Evolutionary conservation across 106 monocot genomes (phyloP).

Genomic region (Dactylorhiza incarnata): DNA sequence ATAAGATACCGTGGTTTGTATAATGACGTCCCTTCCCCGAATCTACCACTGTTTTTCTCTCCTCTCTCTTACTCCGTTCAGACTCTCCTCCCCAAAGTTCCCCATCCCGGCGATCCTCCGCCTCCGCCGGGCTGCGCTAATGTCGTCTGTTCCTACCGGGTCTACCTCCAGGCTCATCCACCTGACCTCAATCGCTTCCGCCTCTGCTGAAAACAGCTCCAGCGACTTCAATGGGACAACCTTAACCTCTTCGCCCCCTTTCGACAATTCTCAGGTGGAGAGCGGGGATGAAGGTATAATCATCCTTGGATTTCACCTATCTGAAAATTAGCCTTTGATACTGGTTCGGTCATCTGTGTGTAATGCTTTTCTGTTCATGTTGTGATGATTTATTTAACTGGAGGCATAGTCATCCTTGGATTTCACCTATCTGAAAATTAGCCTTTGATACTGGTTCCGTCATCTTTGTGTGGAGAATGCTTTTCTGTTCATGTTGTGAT

Average conservation of each 20-base stretch:
- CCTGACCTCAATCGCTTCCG: conserved; percentile 19
- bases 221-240: conserved; percentile 22
- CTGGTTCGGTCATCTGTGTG: too few species aligned
- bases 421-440: too few species aligned
- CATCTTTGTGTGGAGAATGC: too few species aligned
- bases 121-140: neutral
- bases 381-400: neutral
- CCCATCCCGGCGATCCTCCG: neutral
- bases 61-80: neutral
- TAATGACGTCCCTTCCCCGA: conserved; percentile 26
- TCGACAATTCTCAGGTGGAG: neutral
- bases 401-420: neutral
- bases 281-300: conserved; percentile 21
- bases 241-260: conserved; percentile 7
- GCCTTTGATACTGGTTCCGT: too few species aligned
- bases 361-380: too few species aligned
- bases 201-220: conserved; percentile 18
- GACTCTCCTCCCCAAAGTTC: conserved; percentile 11
- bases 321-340: too few species aligned
- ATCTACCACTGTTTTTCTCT: conserved; percentile 30
- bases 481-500: neutral
- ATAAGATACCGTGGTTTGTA: neutral
- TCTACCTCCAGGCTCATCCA: conserved; percentile 17
- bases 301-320: too few species aligned
- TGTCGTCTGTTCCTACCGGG: neutral